Percentiles rank a stretch among this genome's conserved stretches.
phyloP scores from a whole-genome alignment of 1,284 basidiomycete species.

The Malassezia cuniculi region DNA sequence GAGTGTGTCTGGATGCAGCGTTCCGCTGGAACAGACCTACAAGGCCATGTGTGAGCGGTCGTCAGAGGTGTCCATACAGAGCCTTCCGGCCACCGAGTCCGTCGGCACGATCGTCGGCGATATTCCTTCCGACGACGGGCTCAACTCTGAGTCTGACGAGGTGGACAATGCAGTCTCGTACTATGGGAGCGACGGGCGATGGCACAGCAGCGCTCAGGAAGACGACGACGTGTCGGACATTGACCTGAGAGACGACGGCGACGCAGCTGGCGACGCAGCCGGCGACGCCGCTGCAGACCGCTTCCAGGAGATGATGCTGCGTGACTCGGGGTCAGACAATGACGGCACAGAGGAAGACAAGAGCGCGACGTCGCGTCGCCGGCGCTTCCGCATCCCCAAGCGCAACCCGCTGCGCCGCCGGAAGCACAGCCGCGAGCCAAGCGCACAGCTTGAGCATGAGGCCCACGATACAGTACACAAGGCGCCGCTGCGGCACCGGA shows the following conservation, averaged over 20 bases:
- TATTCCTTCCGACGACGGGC: slow-evolving; percentile 2
- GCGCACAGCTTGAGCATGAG: not conserved
- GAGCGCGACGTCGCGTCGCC: not conserved
- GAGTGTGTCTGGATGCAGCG: not conserved
- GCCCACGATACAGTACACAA: not conserved
- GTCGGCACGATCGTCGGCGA: slow-evolving; percentile 25
- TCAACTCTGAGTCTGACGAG: slow-evolving; percentile 15
- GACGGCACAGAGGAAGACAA: not conserved
- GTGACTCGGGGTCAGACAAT: no score
- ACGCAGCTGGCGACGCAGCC: slow-evolving; percentile 18
- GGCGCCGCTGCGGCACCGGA: not conserved
- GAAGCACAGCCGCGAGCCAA: slow-evolving; percentile 6
- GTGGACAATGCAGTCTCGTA: slow-evolving; percentile 19
- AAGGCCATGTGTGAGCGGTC: slow-evolving; percentile 17
- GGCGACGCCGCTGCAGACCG: not conserved
- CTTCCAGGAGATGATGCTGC: no score
- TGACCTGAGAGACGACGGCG: no score
- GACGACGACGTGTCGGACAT: no score
- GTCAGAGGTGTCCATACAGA: slow-evolving; percentile 21
- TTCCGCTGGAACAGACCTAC: slow-evolving; percentile 20
- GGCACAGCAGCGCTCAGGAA: no score
- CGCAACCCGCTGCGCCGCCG: slow-evolving; percentile 13
- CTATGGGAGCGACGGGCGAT: no score
- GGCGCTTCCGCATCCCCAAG: not conserved
- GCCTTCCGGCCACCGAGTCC: slow-evolving; percentile 29